These are phyloP conservation scores for Helicocarpus griseus DNA, from an alignment of 2,329 filamentous ascomycete species.

Conservation along the genomic window DNA sequence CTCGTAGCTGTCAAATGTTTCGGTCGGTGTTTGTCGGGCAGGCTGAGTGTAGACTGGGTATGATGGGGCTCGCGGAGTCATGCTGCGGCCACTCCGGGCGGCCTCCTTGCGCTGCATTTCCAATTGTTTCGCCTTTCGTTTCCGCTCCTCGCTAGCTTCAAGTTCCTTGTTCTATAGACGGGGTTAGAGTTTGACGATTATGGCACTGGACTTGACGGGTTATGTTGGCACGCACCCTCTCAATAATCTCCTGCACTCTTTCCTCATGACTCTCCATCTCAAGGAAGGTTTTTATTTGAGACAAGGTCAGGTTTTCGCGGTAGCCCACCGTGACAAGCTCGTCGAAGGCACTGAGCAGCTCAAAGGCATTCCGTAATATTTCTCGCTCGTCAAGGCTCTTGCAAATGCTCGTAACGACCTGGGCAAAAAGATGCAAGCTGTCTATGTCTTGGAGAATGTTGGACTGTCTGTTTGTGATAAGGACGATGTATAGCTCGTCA, in stretches of 20 bases:
- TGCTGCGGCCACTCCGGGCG: slow-evolving; percentile 59
- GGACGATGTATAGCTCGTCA: slow-evolving; percentile 98
- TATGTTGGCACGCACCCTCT: slow-evolving; percentile 51
- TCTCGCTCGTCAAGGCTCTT: slow-evolving; percentile 92
- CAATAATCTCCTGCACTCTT: slow-evolving; percentile 96
- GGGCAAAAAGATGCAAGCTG: slow-evolving; percentile 92
- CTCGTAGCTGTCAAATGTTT: slow-evolving; percentile 89
- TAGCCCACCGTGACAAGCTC: slow-evolving; percentile 95
- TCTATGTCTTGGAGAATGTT: slow-evolving; percentile 99
- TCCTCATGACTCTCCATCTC: slow-evolving; percentile 99
- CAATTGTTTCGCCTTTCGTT: slow-evolving; percentile 95
- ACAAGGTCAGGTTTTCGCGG: slow-evolving; percentile 88
- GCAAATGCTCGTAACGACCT: slow-evolving; percentile 94
- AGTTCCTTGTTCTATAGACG: slow-evolving; percentile 84
- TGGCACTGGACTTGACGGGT: slow-evolving; percentile 15
- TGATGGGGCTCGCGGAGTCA: slow-evolving; percentile 61
- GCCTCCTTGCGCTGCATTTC: slow-evolving; percentile 98
- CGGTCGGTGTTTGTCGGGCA: slow-evolving; percentile 59
- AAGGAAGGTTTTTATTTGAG: slow-evolving; percentile 97
- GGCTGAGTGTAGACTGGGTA: slow-evolving; percentile 87
- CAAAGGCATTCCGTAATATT: slow-evolving; percentile 89
- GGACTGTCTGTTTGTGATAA: slow-evolving; percentile 98
- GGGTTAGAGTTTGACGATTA: slow-evolving; percentile 15
- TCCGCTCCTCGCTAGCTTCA: slow-evolving; percentile 95
- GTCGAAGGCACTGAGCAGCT: slow-evolving; percentile 91